Evolutionary conservation across 495 filamentous ascomycete species (phyloP).

Genomic region (Neurospora africana): DNA sequence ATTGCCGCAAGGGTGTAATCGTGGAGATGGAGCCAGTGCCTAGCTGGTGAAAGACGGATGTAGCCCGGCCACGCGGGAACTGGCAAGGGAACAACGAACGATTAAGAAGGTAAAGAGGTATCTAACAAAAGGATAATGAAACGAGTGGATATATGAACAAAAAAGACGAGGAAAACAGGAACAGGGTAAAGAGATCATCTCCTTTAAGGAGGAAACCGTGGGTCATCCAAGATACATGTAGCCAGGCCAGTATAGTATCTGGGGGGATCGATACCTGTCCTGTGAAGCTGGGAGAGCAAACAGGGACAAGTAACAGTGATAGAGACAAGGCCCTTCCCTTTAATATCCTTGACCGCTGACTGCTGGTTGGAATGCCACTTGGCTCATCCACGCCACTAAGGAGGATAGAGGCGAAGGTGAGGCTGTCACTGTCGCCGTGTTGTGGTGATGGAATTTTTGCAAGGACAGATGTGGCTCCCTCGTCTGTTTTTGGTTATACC

Average conservation of each 20-base stretch:
- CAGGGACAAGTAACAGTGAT: conserved; percentile 7
- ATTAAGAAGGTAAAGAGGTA: conserved; percentile 10
- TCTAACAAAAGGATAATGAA: conserved; percentile 5
- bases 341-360: neutral
- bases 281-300: conserved; percentile 4
- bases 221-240: conserved; percentile 5
- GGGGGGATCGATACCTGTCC: conserved; percentile 5
- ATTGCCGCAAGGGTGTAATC: conserved; percentile 24
- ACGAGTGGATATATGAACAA: conserved; percentile 5
- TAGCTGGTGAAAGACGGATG: neutral
- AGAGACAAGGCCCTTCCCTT: neutral
- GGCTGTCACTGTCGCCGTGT: neutral
- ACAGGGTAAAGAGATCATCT: neutral
- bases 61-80: neutral
- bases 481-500: conserved; percentile 20
- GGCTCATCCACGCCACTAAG: conserved; percentile 16
- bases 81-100: conserved; percentile 6
- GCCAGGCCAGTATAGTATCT: conserved; percentile 1
- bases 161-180: conserved; percentile 1
- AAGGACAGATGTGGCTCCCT: conserved; percentile 4
- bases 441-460: conserved; percentile 10
- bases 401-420: conserved; percentile 6
- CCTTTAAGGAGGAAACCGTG: neutral
- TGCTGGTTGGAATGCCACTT: conserved; percentile 1
- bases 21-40: conserved; percentile 10